Conservation (phyloP, 1,284 basidiomycete genomes). For the Ustilago loliicola region DNA sequence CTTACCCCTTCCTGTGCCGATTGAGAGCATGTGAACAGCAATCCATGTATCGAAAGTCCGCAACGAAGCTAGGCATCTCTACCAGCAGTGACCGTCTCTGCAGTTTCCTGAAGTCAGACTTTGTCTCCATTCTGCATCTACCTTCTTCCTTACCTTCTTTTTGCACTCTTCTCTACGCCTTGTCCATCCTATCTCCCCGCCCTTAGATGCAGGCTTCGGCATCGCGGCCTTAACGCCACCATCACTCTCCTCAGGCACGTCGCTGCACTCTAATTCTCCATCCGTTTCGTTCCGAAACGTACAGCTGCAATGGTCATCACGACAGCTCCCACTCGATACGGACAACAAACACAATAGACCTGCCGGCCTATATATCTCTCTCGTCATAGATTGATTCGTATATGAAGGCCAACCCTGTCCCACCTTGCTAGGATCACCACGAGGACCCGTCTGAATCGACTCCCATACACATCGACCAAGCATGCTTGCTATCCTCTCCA, state of each 20-base stretch:
- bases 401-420: not conserved
- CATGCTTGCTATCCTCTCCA: not conserved
- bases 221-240: not conserved
- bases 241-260: not conserved
- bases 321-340: not conserved
- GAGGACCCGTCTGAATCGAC: not conserved
- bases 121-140: not conserved
- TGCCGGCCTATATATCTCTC: not conserved
- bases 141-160: not conserved
- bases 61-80: not conserved
- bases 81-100: not conserved
- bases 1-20: not conserved
- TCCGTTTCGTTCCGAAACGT: constrained; percentile 11
- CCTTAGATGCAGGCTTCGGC: not conserved
- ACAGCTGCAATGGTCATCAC: constrained; percentile 1
- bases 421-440: not conserved
- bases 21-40: constrained; percentile 1
- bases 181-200: not conserved
- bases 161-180: not conserved
- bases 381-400: not conserved
- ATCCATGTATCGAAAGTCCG: not conserved
- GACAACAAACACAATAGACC: not conserved
- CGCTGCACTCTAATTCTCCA: not conserved
- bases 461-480: not conserved
- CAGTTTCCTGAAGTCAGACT: not conserved